A percentile compares a stretch with the other conserved stretches of the same genome.
These are phyloP conservation scores for Phylloporus scabripes DNA, from an alignment of 768 basidiomycete species.

Conservation along the genomic window DNA sequence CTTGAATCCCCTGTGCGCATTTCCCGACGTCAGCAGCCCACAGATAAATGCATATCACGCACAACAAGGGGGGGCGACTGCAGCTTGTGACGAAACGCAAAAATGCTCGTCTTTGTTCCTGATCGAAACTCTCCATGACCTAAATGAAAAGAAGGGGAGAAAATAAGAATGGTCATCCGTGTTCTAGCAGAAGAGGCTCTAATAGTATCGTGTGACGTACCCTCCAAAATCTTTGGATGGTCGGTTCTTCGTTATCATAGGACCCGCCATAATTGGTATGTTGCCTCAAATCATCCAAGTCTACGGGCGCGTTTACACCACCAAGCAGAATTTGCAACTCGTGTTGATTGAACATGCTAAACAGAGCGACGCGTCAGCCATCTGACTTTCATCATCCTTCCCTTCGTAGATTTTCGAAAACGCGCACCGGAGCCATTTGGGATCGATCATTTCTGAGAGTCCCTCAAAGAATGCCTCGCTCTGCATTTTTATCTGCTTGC, in stretches of 20 bases:
- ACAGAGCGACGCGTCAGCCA: slow-evolving; percentile 8
- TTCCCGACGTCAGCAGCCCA: not conserved
- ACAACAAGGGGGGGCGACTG: slow-evolving; percentile 83
- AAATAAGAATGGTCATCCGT: not conserved
- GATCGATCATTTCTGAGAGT: slow-evolving; percentile 86
- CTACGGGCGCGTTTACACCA: slow-evolving; percentile 79
- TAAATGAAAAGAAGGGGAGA: slow-evolving; percentile 20
- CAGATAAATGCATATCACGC: slow-evolving; percentile 23
- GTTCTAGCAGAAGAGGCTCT: not conserved
- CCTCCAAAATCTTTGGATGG: slow-evolving; percentile 80
- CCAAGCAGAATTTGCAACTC: slow-evolving; percentile 91
- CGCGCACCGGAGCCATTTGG: slow-evolving; percentile 73
- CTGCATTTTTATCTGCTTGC: slow-evolving; percentile 81
- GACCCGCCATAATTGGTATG: slow-evolving; percentile 83
- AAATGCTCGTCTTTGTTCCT: slow-evolving; percentile 72
- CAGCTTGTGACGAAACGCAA: slow-evolving; percentile 93
- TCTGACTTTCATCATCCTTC: not conserved
- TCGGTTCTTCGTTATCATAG: slow-evolving; percentile 63
- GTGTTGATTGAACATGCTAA: slow-evolving; percentile 95
- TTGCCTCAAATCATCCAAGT: slow-evolving; percentile 70
- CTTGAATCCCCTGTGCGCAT: slow-evolving; percentile 60
- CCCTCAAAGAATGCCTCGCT: slow-evolving; percentile 89
- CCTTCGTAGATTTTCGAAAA: not conserved
- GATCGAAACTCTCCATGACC: slow-evolving; percentile 75
- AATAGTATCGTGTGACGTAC: slow-evolving; percentile 34